Conservation (phyloP, 2,329 filamentous ascomycete species). For the Penicillium sp. region DNA sequence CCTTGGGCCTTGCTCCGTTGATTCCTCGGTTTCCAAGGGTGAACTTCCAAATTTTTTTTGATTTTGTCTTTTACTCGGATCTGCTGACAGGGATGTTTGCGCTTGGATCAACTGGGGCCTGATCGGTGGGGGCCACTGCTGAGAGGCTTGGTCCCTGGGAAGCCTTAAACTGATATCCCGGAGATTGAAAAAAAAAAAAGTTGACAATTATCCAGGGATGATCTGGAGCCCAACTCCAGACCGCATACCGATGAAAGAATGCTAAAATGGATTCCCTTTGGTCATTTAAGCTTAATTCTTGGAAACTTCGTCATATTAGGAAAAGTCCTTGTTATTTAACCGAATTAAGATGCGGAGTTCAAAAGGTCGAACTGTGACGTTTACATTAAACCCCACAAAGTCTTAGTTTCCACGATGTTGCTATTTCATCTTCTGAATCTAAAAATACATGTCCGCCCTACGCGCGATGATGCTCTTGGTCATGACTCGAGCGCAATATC, state of each 20-base stretch:
- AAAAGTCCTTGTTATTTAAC: neutral
- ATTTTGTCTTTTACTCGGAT: neutral
- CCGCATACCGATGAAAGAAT: neutral
- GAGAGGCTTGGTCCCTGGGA: neutral
- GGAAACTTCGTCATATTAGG: neutral
- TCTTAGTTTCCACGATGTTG: too few species aligned
- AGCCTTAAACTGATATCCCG: neutral
- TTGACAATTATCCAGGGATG: neutral
- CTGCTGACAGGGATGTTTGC: constrained; percentile 9
- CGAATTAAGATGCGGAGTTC: neutral
- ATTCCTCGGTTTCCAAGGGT: neutral
- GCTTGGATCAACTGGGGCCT: constrained; percentile 4
- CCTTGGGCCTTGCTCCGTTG: neutral
- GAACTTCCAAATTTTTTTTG: neutral
- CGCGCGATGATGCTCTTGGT: neutral
- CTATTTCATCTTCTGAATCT: neutral
- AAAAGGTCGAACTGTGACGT: neutral
- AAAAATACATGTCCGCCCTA: neutral
- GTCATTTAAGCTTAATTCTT: neutral
- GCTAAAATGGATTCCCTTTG: neutral
- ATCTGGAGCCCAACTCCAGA: neutral
- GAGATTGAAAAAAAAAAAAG: neutral
- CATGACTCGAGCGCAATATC: neutral
- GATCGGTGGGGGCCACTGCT: neutral
- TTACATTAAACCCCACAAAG: neutral